Percentiles rank a stretch among this genome's conserved stretches.
phyloP scores from a whole-genome alignment of 257 asterid genomes.

The Gardenia jasminoides region DNA sequence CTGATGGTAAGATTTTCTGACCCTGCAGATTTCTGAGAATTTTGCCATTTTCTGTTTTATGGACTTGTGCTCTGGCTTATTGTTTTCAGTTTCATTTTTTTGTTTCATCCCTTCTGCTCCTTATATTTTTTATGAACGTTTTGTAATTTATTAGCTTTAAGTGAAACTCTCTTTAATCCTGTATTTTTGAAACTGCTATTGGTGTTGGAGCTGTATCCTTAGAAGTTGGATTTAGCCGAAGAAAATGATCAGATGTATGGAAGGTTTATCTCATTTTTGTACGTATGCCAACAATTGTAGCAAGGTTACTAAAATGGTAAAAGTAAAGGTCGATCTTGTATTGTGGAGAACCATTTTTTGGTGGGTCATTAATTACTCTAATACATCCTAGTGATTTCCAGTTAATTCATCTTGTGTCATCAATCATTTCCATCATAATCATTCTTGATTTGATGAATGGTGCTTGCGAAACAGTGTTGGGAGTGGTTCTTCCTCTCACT shows the following conservation, averaged over 20 bases:
- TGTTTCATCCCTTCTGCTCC: background rate
- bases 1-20: slow-evolving; percentile 52
- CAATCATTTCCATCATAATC: slow-evolving; percentile 4
- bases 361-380: slow-evolving; percentile 1
- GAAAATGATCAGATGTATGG: background rate
- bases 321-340: background rate
- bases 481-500: slow-evolving; percentile 11
- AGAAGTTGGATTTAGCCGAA: background rate
- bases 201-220: background rate
- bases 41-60: background rate
- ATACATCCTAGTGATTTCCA: background rate
- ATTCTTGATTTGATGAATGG: slow-evolving; percentile 9
- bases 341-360: background rate
- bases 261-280: too few species aligned
- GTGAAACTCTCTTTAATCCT: background rate
- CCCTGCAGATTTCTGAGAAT: background rate
- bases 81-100: background rate
- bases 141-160: background rate
- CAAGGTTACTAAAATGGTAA: background rate
- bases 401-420: slow-evolving; percentile 1
- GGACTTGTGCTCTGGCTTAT: background rate
- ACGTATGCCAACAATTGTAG: background rate
- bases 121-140: background rate
- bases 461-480: background rate
- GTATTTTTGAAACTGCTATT: background rate